A percentile compares a stretch with the other conserved stretches of the same genome.
Evolutionary conservation across 2,329 filamentous ascomycete species (phyloP).

Genomic region (Penicillium sp.): DNA sequence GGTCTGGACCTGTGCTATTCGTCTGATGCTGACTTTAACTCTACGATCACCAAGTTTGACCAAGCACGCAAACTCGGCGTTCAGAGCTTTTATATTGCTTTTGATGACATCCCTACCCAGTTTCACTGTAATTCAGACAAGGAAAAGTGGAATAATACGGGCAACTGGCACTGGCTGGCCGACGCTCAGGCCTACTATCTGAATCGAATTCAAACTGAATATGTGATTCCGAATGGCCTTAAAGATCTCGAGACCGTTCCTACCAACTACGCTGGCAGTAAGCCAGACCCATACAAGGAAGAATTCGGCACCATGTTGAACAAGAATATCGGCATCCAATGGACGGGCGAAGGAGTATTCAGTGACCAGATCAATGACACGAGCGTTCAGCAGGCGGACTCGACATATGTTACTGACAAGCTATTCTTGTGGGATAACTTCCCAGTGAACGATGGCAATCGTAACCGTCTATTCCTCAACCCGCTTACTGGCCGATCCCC

Average conservation of each 20-base stretch:
- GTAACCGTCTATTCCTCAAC: conserved; percentile 33
- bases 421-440: conserved; percentile 35
- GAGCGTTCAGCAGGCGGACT: conserved; percentile 25
- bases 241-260: conserved; percentile 29
- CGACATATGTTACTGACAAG: conserved; percentile 32
- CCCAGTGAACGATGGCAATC: conserved; percentile 33
- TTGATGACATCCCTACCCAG: conserved; percentile 27
- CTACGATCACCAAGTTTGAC: conserved; percentile 29
- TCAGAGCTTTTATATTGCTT: conserved; percentile 30
- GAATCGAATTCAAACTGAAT: conserved; percentile 29
- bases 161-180: conserved; percentile 26
- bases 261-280: conserved; percentile 30
- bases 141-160: conserved; percentile 24
- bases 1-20: conserved; percentile 29
- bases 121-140: conserved; percentile 32
- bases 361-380: conserved; percentile 29
- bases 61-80: conserved; percentile 29
- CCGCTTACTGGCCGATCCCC: conserved; percentile 29
- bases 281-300: conserved; percentile 28
- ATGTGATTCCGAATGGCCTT: conserved; percentile 25
- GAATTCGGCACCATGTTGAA: conserved; percentile 30
- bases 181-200: conserved; percentile 31
- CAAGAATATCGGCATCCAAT: conserved; percentile 35
- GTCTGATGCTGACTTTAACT: conserved; percentile 29
- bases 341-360: conserved; percentile 35